Conservation (phyloP, 768 basidiomycete species). For the Fomitopsis pulvina region DNA sequence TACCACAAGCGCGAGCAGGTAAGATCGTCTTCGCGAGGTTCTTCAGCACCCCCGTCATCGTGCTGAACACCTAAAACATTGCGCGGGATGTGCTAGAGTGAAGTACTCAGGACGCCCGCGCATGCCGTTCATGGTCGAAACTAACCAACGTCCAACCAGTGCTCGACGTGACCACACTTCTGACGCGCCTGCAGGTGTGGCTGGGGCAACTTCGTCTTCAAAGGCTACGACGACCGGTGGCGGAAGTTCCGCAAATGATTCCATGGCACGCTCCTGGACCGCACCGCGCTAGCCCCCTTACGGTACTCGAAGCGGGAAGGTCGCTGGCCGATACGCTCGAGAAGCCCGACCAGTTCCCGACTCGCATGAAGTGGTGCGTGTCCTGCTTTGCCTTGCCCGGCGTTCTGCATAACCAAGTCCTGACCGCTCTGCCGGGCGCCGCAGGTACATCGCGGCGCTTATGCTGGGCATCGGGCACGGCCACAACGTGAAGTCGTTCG, state of each 20-base stretch:
- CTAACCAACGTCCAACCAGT: not conserved
- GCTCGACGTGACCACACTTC: constrained; percentile 13
- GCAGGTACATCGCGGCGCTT: constrained; percentile 20
- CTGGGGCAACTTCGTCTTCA: constrained; percentile 13
- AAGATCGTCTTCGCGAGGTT: constrained; percentile 25
- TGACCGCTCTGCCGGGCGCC: too few relatives aligned
- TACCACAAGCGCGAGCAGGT: too few relatives aligned
- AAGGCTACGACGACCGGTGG: constrained; percentile 14
- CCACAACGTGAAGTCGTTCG: constrained; percentile 12
- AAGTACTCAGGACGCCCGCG: constrained; percentile 30
- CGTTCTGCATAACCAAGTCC: not conserved
- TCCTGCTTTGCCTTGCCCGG: not conserved
- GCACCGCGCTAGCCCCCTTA: constrained; percentile 6
- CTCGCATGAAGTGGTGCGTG: not conserved
- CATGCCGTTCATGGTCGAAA: not conserved
- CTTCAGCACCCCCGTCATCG: constrained; percentile 24
- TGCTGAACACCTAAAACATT: constrained; percentile 26
- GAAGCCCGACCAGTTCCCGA: constrained; percentile 1
- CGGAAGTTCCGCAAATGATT: constrained; percentile 16
- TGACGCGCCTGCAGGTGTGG: constrained; percentile 9
- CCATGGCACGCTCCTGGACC: constrained; percentile 9
- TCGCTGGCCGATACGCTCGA: constrained; percentile 8
- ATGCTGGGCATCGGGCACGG: constrained; percentile 27
- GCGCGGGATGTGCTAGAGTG: constrained; percentile 27
- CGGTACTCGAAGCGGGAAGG: constrained; percentile 6